These are phyloP conservation scores for Solanum hybrid DNA, from an alignment of 305 asterid species.

Conservation along the genomic window DNA sequence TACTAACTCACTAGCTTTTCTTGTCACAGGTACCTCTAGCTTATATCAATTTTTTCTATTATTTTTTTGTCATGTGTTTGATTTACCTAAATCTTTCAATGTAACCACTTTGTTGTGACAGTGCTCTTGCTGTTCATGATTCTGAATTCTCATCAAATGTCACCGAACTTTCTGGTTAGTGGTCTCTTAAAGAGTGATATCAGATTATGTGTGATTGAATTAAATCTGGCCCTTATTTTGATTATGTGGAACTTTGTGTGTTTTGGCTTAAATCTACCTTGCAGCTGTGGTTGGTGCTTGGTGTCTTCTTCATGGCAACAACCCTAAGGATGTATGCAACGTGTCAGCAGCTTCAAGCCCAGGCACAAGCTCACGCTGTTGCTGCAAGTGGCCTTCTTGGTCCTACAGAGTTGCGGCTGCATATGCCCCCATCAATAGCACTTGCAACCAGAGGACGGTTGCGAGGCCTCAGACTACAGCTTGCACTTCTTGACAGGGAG, in stretches of 20 bases:
- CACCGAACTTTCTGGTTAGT: conserved; percentile 93
- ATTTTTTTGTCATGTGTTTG: background rate
- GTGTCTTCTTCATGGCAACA: conserved; percentile 90
- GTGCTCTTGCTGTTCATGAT: conserved; percentile 95
- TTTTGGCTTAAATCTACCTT: background rate
- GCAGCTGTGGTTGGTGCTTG: conserved; percentile 95
- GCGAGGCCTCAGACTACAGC: conserved; percentile 97
- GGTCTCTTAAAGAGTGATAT: conserved; percentile 3
- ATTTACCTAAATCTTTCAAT: conserved; percentile 8
- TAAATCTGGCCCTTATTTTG: background rate
- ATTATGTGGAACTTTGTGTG: background rate
- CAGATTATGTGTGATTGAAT: background rate
- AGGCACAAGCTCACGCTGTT: conserved; percentile 96
- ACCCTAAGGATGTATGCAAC: conserved; percentile 94
- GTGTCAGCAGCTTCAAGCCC: conserved; percentile 98
- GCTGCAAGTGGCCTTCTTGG: conserved; percentile 95
- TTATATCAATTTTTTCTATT: conserved; percentile 8
- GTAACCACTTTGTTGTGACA: conserved; percentile 29
- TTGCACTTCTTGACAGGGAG: conserved; percentile 94
- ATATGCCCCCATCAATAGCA: conserved; percentile 96
- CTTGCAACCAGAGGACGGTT: conserved; percentile 85
- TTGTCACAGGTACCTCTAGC: conserved; percentile 65
- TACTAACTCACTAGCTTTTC: conserved; percentile 86
- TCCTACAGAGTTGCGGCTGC: conserved; percentile 89
- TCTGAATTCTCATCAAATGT: conserved; percentile 94